phyloP scores from a whole-genome alignment of 768 basidiomycete species.

The Lentinula lateritia region DNA sequence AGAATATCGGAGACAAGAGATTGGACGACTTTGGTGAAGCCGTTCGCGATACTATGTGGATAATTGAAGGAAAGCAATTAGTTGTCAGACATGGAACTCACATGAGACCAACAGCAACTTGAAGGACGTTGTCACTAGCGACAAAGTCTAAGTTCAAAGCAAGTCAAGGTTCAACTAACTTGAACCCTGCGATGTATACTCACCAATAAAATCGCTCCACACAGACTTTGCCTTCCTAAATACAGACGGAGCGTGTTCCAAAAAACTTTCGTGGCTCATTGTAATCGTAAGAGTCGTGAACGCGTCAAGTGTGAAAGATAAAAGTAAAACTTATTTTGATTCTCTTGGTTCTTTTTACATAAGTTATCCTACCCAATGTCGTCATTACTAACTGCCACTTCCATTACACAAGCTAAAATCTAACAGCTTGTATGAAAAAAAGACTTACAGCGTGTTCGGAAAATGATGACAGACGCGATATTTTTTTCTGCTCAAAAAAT shows the following conservation, averaged over 20 bases:
- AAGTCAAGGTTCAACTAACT: too few species aligned
- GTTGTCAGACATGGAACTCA: background rate
- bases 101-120: slow-evolving; percentile 3
- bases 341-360: too few species aligned
- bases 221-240: background rate
- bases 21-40: slow-evolving; percentile 35
- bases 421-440: too few species aligned
- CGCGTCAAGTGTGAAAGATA: too few species aligned
- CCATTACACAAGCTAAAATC: too few species aligned
- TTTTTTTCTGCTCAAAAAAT: too few species aligned
- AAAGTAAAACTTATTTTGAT: too few species aligned
- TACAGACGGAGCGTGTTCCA: background rate
- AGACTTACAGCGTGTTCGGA: too few species aligned
- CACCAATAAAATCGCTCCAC: background rate
- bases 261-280: background rate
- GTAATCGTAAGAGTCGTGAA: background rate
- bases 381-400: too few species aligned
- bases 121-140: background rate
- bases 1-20: slow-evolving; percentile 39
- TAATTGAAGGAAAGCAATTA: background rate
- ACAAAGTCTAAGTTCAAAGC: background rate
- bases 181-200: background rate
- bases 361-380: too few species aligned
- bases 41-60: slow-evolving; percentile 25
- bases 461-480: too few species aligned